These are phyloP conservation scores for Lodderomyces pseudojiufengensis DNA, from an alignment of 1,139 yeast species.

Conservation along the genomic window DNA sequence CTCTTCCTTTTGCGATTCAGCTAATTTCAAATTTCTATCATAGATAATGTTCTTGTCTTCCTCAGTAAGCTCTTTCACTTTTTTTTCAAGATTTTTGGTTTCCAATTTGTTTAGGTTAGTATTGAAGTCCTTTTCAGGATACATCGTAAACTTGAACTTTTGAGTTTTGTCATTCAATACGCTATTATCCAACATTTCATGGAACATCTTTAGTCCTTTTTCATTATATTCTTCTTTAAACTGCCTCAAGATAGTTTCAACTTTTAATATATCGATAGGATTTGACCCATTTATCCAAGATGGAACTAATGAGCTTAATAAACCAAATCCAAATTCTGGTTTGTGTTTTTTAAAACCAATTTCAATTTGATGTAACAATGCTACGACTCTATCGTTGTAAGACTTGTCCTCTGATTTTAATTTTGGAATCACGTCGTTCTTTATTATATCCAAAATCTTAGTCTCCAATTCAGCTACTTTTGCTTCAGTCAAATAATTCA, in stretches of 20 bases:
- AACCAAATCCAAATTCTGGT: slow-evolving; percentile 83
- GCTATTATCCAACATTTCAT: slow-evolving; percentile 51
- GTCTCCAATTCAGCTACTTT: slow-evolving; percentile 45
- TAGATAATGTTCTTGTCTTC: slow-evolving; percentile 57
- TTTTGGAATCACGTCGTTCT: slow-evolving; percentile 35
- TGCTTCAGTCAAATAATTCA: slow-evolving; percentile 64
- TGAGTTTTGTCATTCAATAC: slow-evolving; percentile 49
- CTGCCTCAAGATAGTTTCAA: slow-evolving; percentile 53
- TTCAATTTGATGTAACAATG: slow-evolving; percentile 85
- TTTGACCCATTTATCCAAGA: slow-evolving; percentile 80
- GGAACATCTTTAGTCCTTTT: slow-evolving; percentile 57
- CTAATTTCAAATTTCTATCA: slow-evolving; percentile 56
- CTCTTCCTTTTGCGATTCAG: slow-evolving; percentile 58
- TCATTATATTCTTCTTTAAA: slow-evolving; percentile 58
- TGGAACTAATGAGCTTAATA: slow-evolving; percentile 71
- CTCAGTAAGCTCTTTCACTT: slow-evolving; percentile 44
- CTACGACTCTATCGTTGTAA: slow-evolving; percentile 66
- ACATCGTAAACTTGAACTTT: slow-evolving; percentile 68
- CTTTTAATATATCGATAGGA: slow-evolving; percentile 63
- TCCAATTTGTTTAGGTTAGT: slow-evolving; percentile 53
- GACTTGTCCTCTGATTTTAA: slow-evolving; percentile 41
- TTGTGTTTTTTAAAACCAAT: slow-evolving; percentile 79
- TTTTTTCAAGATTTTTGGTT: slow-evolving; percentile 41
- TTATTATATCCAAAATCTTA: slow-evolving; percentile 43
- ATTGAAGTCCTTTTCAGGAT: slow-evolving; percentile 58